These are phyloP conservation scores for Hypoxylon sp. DNA, from an alignment of 2,329 filamentous ascomycete species.

Conservation along the genomic window DNA sequence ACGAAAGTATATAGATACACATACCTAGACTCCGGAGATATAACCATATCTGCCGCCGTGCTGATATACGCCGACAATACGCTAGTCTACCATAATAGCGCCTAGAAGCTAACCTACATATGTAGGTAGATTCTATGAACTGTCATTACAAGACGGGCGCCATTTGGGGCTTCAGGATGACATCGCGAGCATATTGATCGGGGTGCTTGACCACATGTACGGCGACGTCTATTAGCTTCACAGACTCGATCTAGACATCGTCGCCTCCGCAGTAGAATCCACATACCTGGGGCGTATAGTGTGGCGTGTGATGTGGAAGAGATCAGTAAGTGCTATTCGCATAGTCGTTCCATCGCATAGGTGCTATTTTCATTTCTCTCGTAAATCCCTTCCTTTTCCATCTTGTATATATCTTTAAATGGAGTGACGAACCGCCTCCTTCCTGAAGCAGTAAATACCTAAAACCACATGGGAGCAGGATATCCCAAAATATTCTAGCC, in stretches of 20 bases:
- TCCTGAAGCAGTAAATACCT: no score
- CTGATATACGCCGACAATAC: not conserved
- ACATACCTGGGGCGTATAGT: not conserved
- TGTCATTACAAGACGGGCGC: not conserved
- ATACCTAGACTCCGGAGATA: not conserved
- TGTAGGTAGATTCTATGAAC: not conserved
- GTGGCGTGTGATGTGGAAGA: not conserved
- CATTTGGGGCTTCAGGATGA: not conserved
- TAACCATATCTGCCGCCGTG: not conserved
- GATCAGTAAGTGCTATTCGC: not conserved
- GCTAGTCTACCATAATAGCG: not conserved
- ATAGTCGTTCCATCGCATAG: no score
- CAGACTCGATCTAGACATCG: not conserved
- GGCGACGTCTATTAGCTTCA: not conserved
- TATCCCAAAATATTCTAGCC: not conserved
- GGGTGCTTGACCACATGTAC: not conserved
- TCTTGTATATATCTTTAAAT: no score
- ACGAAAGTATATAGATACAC: not conserved
- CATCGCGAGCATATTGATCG: not conserved
- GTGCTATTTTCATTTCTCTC: no score
- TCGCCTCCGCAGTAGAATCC: not conserved
- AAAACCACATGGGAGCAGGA: no score
- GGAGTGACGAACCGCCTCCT: no score
- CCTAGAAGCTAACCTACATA: not conserved
- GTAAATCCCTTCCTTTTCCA: no score